phyloP scores from a whole-genome alignment of 805 yeast species.

The Yamadazyma phyllophila region DNA sequence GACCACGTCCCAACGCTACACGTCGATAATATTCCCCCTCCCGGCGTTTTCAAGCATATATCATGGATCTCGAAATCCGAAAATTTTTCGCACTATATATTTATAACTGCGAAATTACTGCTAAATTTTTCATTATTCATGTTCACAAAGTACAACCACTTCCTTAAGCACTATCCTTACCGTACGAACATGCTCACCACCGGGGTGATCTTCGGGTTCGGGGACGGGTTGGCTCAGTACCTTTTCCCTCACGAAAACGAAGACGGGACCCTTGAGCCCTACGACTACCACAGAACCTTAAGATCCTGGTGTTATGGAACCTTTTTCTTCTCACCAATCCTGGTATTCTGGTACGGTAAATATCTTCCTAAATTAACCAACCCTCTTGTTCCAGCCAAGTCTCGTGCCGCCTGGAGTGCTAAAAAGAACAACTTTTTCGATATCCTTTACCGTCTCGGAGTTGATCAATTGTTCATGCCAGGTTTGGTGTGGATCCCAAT shows the following conservation, averaged over 20 bases:
- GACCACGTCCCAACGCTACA: not conserved
- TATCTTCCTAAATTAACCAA: slow-evolving; percentile 35
- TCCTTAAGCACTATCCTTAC: slow-evolving; percentile 46
- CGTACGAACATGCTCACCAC: slow-evolving; percentile 54
- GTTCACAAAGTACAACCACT: slow-evolving; percentile 22
- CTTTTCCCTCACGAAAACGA: slow-evolving; percentile 33
- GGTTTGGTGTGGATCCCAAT: slow-evolving; percentile 42
- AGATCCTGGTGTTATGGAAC: slow-evolving; percentile 40
- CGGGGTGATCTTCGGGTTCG: slow-evolving; percentile 44
- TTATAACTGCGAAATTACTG: not conserved
- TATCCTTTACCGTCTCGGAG: slow-evolving; percentile 23
- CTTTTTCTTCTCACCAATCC: slow-evolving; percentile 37
- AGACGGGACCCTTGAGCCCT: slow-evolving; percentile 18
- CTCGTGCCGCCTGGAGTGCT: slow-evolving; percentile 14
- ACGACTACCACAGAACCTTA: slow-evolving; percentile 28
- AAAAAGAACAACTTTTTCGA: slow-evolving; percentile 18
- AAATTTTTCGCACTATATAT: slow-evolving; percentile 3
- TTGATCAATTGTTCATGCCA: slow-evolving; percentile 39
- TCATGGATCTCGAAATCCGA: not conserved
- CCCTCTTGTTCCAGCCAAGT: slow-evolving; percentile 28
- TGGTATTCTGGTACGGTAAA: slow-evolving; percentile 38
- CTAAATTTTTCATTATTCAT: slow-evolving; percentile 5
- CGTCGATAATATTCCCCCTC: not conserved
- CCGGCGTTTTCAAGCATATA: not conserved
- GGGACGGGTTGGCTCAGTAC: slow-evolving; percentile 43